These are phyloP conservation scores for Phaeosphaeria sp. DNA, from an alignment of 2,329 filamentous ascomycete species.

Conservation along the genomic window DNA sequence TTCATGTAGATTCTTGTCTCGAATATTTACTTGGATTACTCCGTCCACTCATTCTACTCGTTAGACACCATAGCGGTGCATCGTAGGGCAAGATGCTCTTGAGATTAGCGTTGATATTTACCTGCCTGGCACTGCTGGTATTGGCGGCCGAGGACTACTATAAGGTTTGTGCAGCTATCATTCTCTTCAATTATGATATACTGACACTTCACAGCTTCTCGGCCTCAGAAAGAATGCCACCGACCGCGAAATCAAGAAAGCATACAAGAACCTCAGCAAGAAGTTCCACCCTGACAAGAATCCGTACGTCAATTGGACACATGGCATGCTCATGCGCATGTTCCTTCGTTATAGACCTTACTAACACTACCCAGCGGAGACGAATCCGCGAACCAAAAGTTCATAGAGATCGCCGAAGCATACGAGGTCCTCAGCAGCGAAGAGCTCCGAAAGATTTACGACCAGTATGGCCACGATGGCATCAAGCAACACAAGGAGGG, in stretches of 20 bases:
- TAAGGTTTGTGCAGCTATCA: slow-evolving; percentile 61
- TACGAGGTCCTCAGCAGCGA: slow-evolving; percentile 88
- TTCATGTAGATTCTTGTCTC: slow-evolving; percentile 22
- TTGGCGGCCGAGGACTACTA: slow-evolving; percentile 74
- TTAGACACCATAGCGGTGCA: slow-evolving; percentile 21
- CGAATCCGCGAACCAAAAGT: slow-evolving; percentile 82
- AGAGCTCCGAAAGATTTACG: slow-evolving; percentile 86
- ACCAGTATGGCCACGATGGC: slow-evolving; percentile 91
- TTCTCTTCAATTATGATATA: background rate
- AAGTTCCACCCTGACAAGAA: slow-evolving; percentile 99
- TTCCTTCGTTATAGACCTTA: background rate
- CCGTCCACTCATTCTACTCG: slow-evolving; percentile 24
- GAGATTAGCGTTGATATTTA: slow-evolving; percentile 51
- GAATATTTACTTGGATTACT: slow-evolving; percentile 19
- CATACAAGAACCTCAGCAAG: slow-evolving; percentile 90
- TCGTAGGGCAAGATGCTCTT: slow-evolving; percentile 49
- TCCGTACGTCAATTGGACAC: slow-evolving; percentile 67
- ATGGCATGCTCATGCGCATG: background rate
- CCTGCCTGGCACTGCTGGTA: slow-evolving; percentile 53
- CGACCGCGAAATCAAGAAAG: slow-evolving; percentile 89
- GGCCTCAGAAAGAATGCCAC: slow-evolving; percentile 79
- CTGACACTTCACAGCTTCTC: slow-evolving; percentile 67
- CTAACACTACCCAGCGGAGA: slow-evolving; percentile 66
- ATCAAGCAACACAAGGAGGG: slow-evolving; percentile 82
- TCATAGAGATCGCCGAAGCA: slow-evolving; percentile 91